Base-by-base conservation (phyloP, 345 rosid species). In the Schrenkiella parvula region DNA sequence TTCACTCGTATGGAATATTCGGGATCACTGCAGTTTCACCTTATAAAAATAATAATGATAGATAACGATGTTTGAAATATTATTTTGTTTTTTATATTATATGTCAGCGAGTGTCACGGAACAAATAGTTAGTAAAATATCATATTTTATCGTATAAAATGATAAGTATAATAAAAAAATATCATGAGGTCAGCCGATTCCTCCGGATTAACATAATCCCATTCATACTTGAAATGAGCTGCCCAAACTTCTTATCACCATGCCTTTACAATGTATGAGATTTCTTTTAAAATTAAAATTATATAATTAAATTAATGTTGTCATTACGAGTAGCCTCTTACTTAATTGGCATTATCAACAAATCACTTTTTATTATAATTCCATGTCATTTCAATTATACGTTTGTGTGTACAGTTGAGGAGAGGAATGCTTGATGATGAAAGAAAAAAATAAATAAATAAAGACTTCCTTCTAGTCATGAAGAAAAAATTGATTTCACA, bases 151-250 rank as follows among this genome's bases (percentile, higher is more conserved):
- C n/a, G n/a, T n/a, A n/a, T n/a, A n/a, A n/a, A n/a, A n/a, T n/a
- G n/a, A n/a, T n/a, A n/a, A n/a, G n/a, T n/a, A n/a, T n/a, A n/a
- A n/a, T n/a, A n/a, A n/a, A n/a, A n/a, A n/a, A n/a, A n/a, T n/a
- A n/a, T 57, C 35, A 58, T 66, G 38, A 47, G 46, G 18, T 53
- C 25, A 64, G 18, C 8, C 67, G 68, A 48, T 23, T 64, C 70
- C 39, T 64, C 31, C 7, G 31, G 44, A 65, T 52, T 59, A 65
- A 64, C 77, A 35, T 18, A 64, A 55, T 55, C 65, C 14, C 14
- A 55, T 55, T 44, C 65, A 44, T 46, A 56, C 66, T 55, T 64
- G 51, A 65, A 19, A 72, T 64, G 65, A 64, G 77, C 71, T 72
- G 76, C 64, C 7, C 34, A 22, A 8, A 28, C 47, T 52, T 29